phyloP scores from a whole-genome alignment of 441 rosid species.

The Arabidopsis lyrata region DNA sequence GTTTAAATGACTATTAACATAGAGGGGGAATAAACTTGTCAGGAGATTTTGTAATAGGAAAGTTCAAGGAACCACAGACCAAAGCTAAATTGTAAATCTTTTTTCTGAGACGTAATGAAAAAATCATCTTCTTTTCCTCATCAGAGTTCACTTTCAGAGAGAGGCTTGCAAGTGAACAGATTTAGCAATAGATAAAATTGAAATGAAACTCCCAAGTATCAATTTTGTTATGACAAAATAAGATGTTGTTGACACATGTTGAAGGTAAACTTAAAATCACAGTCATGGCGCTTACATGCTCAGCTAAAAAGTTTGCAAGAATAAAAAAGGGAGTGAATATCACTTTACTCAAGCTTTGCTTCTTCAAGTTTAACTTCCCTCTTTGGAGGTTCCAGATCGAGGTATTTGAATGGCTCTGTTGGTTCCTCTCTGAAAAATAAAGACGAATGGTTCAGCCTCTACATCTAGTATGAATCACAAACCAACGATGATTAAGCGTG shows the following conservation, averaged over 20 bases:
- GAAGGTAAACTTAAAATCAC: slow-evolving; percentile 21
- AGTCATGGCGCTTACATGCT: slow-evolving; percentile 19
- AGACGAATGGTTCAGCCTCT: slow-evolving; percentile 13
- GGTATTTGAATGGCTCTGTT: slow-evolving; percentile 77
- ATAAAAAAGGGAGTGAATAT: slow-evolving; percentile 15
- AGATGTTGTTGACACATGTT: slow-evolving; percentile 33
- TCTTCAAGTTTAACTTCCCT: slow-evolving; percentile 69
- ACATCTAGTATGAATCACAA: slow-evolving; percentile 10
- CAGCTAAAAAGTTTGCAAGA: slow-evolving; percentile 13
- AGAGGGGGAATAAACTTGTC: slow-evolving; percentile 23
- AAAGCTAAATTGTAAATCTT: slow-evolving; percentile 28
- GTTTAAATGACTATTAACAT: slow-evolving; percentile 25
- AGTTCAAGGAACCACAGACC: slow-evolving; percentile 29
- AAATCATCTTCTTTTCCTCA: not conserved
- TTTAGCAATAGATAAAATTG: not conserved
- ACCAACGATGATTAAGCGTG: not conserved
- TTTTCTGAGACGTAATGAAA: slow-evolving; percentile 18
- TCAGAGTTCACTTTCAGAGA: slow-evolving; percentile 11
- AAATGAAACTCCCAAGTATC: slow-evolving; percentile 27
- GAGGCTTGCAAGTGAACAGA: slow-evolving; percentile 33
- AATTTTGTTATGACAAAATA: slow-evolving; percentile 22
- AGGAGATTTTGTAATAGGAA: slow-evolving; percentile 43
- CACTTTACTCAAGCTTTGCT: slow-evolving; percentile 31
- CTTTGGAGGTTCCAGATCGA: slow-evolving; percentile 85
- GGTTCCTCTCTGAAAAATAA: slow-evolving; percentile 84